These are phyloP conservation scores for Mycena rebaudengoi DNA, from an alignment of 768 basidiomycete genomes.

Conservation along the genomic window DNA sequence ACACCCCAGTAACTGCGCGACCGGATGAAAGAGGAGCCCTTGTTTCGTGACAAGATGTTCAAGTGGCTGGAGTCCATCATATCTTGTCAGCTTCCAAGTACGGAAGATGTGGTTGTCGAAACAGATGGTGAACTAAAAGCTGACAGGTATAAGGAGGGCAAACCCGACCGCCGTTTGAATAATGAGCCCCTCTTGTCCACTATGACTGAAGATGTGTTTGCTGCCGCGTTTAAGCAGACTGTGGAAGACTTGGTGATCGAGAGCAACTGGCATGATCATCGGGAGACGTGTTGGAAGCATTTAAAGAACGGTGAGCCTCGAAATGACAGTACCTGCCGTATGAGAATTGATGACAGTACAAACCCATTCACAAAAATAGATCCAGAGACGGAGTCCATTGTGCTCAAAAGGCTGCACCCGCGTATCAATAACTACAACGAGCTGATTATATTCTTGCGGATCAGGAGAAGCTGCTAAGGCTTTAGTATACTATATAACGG, in stretches of 20 bases:
- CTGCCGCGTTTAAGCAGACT: background rate
- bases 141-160: no score
- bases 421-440: no score
- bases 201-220: background rate
- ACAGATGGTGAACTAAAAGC: no score
- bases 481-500: conserved; percentile 44
- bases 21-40: background rate
- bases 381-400: no score
- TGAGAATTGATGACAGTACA: background rate
- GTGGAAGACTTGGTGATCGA: background rate
- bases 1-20: background rate
- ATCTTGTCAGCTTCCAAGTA: no score
- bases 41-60: background rate
- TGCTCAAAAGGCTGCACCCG: no score
- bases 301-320: background rate
- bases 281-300: background rate
- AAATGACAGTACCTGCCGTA: background rate
- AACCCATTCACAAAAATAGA: no score
- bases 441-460: no score
- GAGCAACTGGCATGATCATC: background rate
- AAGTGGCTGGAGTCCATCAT: background rate
- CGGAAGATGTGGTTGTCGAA: no score
- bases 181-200: background rate
- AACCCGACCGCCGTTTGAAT: background rate
- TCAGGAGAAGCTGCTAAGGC: conserved; percentile 43